Evolutionary conservation across 768 basidiomycete species (phyloP), one percentile per base, ranked within the genome.

Genomic region (Rhodotorula paludigena): DNA sequence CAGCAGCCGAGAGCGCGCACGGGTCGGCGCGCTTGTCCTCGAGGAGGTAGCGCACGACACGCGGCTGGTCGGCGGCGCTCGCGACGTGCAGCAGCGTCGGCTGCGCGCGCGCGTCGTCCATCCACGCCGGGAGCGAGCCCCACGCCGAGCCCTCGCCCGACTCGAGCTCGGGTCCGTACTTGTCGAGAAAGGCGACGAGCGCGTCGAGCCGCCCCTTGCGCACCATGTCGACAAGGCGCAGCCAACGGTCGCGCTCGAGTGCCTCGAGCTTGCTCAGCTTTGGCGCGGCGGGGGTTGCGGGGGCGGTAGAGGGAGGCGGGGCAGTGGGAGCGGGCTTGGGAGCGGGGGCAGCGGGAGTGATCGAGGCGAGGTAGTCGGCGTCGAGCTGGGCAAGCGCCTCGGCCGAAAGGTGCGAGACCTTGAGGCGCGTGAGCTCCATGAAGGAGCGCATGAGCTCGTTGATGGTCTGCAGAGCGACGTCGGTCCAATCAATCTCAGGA

Each of bases 391-490:
- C 85, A 30, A 99, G 85, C 2, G 83, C 86, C 11, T 89, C 89
- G 77, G 92, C 90, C 0, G 92, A 90, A 32, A 93, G 81, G 73
- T 90, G 88, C 0, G 94, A 88, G 5, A 87, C 80, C 78, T 97
- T 97, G 74, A 86, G 86, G 33, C 85, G 84, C 0, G 87, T 88
- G 48, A 99, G 83, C 76, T 98, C 94, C 48, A 84, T 79, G 53
- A 96, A 85, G 76, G 92, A 93, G 28, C 96, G 88, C 7, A 83
- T 63, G 30, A 98, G 83, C 78, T 99, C 96, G 4, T 90, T 84
- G 80, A 91, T 89, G 0, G 94, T 99, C 89, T 94, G 68, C 4
- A 36, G 42, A n/a, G 7, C 23, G 48, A 21, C 23, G 36, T 39
- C 11, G 32, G 20, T 42, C 32, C 23, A 8, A 20, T 39, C 28